Evolutionary conservation across 345 rosid genomes (phyloP), one percentile per base, ranked within the genome.

Genomic region (Syzygium oleosum): DNA sequence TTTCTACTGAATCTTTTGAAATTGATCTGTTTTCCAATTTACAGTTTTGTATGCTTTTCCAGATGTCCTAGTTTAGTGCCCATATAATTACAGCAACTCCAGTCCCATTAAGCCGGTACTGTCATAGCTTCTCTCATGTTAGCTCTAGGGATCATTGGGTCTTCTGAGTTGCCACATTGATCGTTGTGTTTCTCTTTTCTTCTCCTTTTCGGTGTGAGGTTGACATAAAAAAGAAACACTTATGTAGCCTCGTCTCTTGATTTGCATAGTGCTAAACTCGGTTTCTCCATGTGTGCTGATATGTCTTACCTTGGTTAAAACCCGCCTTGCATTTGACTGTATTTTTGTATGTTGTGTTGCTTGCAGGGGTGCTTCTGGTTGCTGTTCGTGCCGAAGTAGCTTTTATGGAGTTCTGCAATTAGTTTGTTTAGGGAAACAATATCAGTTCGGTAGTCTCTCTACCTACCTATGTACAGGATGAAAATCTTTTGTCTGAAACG

Each of bases 391-490:
- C 84, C 51, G 87, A 12, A n/a, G 56, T 29, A 79, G 59, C 83
- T 21, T 52, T 21, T 49, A 41, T 46, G 77, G 38, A 55, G 34
- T 84, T 21, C 31, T 52, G 43, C 65, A 23, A 43, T 52, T 65
- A 84, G 87, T 41, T 31, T 58, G 61, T 27, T 29, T 86, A 22
- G 38, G 14, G n/a, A 59, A 59, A 41, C 59, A 22, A 31, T 73
- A 38, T 73, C 49, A 12, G 80, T 73, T 73, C 22, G 9, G 86
- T 23, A 52, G 46, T 54, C 16, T 63, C 55, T 88, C 91, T 93
- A 23, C 17, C 91, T 93, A 23, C 17, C 29, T 88, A 17, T 85
- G 89, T 88, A 88, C 87, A 85, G 87, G 21, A 54, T 84, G 58
- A 49, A 29, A 73, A 7, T 52, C 56, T 73, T 73, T 73, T 73